Evolutionary conservation across 2,329 filamentous ascomycete genomes (phyloP), one percentile per base, ranked within the genome.

Genomic region (Drechslera avenae): DNA sequence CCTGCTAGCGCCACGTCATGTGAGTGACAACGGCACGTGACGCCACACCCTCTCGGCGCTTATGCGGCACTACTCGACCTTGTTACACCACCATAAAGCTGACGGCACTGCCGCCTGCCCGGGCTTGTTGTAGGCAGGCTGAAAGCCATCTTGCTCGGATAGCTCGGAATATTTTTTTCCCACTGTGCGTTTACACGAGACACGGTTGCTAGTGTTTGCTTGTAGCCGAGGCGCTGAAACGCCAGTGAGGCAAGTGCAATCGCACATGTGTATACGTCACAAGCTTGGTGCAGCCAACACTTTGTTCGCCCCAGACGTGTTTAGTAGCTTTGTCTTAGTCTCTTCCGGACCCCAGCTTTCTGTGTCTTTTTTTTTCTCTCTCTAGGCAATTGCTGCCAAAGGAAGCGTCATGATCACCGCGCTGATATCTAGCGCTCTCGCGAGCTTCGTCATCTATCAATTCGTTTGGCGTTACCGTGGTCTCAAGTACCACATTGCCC

Each of bases 401-500:
- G 37, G 28, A 28, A 44, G 39, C 48, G 55, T 39, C 33, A 71
- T 71, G 68, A 49, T 57, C n/a, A 52, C 60, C 48, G 56, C 57
- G 10, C 47, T 73, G 23, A 45, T 66, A 23, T 39, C 69, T 17
- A 59, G 62, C 56, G 62, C 63, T 30, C 31, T 69, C 16, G 59
- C 58, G 31, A 55, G 57, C 62, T 60, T 75, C 18, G 48, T 68
- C 28, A 46, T 73, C 17, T 67, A 71, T 36, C 45, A 75, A 49
- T 45, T 64, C 14, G 52, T 68, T 23, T 62, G 66, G 45, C 66
- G 63, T 18, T 75, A 74, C 60, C 69, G 68, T 30, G 64, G 62
- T 50, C 74, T 76, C 46, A 58, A 59, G 42, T 68, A 65, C 50
- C 79, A 79, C 58, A 60, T 79, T 30, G 68, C 71, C 4, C 68